Evolutionary conservation across 768 basidiomycete genomes (phyloP), one percentile per base, ranked within the genome.

Genomic region (Panus rudis): DNA sequence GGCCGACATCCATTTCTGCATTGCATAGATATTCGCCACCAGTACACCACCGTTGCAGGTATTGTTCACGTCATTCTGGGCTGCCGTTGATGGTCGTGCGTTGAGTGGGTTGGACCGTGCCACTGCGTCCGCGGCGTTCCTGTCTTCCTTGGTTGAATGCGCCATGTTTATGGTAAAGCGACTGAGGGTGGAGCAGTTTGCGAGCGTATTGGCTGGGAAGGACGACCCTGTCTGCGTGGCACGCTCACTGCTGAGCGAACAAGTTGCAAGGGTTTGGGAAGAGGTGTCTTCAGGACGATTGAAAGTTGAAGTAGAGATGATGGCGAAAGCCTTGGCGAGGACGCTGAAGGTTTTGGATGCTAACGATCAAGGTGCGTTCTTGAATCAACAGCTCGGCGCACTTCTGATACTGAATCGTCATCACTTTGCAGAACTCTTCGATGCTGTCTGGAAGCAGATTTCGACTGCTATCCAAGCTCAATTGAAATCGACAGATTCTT

Each of bases 31-130:
- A 26, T 42, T 58, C 10, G 46, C 52, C 1, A 38, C 52, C 1
- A 45, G 47, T 12, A 41, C 52, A n/a, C 17, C 57, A 17, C 59
- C 66, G 58, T 39, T 83, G 3, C 51, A 65, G 3, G 68, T 71
- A 22, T 64, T 94, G 32, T 86, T 91, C 56, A 63, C 69, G 1
- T 77, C 88, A 0, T 80, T 97, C 53, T 96, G 92, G 91, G 75
- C 79, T 13, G 91, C 88, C 0, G 60, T 89, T 1, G 80, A 86
- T 40, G 76, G 76, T 5, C 74, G 78, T 19, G 78, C 83, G 0
- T 68, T 87, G 4, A 75, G 70, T 26, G 68, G 78, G 0, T 68
- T 83, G 8, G 69, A 80, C 38, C 70, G 78, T 5, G 56, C 67
- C 1, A 65, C 66, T 6, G 66, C 73, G 10, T 75, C 75, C 4